phyloP scores from a whole-genome alignment of 2,329 filamentous ascomycete genomes.

The Aspergillus fructus region DNA sequence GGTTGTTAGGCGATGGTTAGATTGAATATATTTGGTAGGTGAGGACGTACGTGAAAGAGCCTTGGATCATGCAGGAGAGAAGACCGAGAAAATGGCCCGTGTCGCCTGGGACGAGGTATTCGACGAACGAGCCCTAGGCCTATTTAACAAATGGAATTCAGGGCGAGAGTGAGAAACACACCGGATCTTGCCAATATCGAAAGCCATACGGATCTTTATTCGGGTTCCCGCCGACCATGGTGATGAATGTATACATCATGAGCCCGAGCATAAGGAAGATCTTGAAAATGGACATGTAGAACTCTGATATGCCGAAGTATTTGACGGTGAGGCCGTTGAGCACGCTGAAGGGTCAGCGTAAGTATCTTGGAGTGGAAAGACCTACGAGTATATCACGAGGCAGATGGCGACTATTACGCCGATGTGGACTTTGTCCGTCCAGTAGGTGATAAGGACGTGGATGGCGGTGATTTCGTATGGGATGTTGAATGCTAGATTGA shows the following conservation, averaged over 20 bases:
- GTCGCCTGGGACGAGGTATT: constrained; percentile 59
- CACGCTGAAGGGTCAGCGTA: too few relatives aligned
- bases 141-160: too few relatives aligned
- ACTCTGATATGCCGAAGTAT: constrained; percentile 12
- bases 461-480: constrained; percentile 45
- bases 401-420: constrained; percentile 29
- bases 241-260: constrained; percentile 70
- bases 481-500: constrained; percentile 12
- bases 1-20: background rate
- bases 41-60: constrained; percentile 53
- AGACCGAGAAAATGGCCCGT: constrained; percentile 55
- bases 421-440: constrained; percentile 38
- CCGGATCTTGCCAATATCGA: constrained; percentile 49
- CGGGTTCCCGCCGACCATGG: constrained; percentile 76
- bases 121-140: constrained; percentile 57
- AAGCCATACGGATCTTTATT: constrained; percentile 67
- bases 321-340: constrained; percentile 10
- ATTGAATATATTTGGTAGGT: too few relatives aligned
- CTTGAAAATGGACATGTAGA: constrained; percentile 41
- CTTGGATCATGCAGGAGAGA: constrained; percentile 70
- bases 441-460: constrained; percentile 41
- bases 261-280: constrained; percentile 65
- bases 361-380: too few relatives aligned
- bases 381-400: constrained; percentile 39
- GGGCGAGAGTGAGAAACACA: too few relatives aligned